Evolutionary conservation across 23 red algal species (phyloP).

Genomic region (Gracilaria gracilis): DNA sequence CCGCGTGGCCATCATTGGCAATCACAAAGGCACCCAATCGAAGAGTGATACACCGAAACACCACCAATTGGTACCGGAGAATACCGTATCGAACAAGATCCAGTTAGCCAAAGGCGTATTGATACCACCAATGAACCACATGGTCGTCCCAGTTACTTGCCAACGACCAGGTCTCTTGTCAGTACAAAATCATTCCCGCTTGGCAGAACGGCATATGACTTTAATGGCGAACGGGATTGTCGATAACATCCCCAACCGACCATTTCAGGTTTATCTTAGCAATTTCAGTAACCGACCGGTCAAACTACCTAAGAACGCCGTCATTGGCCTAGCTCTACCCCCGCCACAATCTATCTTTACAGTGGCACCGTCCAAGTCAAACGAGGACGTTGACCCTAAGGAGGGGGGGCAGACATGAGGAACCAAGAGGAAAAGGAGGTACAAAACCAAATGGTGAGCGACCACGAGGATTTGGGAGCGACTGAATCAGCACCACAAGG

Average conservation of each 20-base stretch:
- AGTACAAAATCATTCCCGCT: neutral
- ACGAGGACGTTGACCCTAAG: too few species aligned
- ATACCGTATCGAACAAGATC: neutral
- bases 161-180: neutral
- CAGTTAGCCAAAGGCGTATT: neutral
- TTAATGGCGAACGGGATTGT: slow-evolving; percentile 8
- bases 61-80: neutral
- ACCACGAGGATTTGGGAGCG: too few species aligned
- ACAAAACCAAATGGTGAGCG: too few species aligned
- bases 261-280: neutral
- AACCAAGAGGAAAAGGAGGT: too few species aligned
- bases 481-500: too few species aligned
- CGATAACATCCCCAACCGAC: neutral
- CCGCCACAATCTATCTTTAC: too few species aligned
- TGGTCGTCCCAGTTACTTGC: neutral
- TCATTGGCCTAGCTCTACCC: too few species aligned
- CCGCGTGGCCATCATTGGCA: too few species aligned
- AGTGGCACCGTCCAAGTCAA: too few species aligned
- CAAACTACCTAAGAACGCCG: too few species aligned
- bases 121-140: neutral
- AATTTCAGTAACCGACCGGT: too few species aligned
- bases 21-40: neutral
- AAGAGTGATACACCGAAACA: neutral
- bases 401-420: too few species aligned
- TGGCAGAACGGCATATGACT: neutral